Evolutionary conservation across 202 grass and related monocot species (phyloP), one percentile per base, ranked within the genome.

Genomic region (Panicum hallii): DNA sequence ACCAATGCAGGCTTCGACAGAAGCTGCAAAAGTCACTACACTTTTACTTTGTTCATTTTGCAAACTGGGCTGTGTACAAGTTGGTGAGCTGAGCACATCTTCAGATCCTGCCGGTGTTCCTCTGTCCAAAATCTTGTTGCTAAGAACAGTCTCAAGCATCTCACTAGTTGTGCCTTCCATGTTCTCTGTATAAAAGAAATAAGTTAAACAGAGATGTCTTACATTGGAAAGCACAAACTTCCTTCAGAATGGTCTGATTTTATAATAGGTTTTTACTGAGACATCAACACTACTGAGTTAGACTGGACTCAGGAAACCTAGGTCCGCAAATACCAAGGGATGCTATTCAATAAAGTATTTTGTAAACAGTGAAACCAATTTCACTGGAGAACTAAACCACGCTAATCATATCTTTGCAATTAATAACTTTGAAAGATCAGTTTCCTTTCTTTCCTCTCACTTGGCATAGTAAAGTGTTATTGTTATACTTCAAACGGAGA

Each of bases 61-160:
- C 75, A 88, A 64, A 50, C 77, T 81, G 74, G 82, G 82, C 82
- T 91, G 80, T 87, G 85, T 89, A 71, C 86, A 90, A 50, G 83
- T 90, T 47, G 93, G 97, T 84, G 93, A 94, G 82, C 81, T 91
- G 68, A 82, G 80, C 74, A 79, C 74, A 76, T 94, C 97, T 72
- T 97, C 97, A 66, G 91, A 99, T 70, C 82, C 88, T 47, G 85
- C 38, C n/a, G 90, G 87, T 80, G 88, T 91, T 91, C 90, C 97
- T 83, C 46, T 89, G 34, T 96, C 93, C 72, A 91, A 80, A 90
- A 78, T 49, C 72, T 94, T 91, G 76, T 83, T 91, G 68, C 86
- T 92, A 79, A 88, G 58, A 49, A 92, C 82, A 66, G 88, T 91
- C 89, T 99, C 91, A 52, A 81, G 64, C 42, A 74, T 88, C 75